Conservation (phyloP, 805 yeast species). For the Spathaspora girioi region DNA sequence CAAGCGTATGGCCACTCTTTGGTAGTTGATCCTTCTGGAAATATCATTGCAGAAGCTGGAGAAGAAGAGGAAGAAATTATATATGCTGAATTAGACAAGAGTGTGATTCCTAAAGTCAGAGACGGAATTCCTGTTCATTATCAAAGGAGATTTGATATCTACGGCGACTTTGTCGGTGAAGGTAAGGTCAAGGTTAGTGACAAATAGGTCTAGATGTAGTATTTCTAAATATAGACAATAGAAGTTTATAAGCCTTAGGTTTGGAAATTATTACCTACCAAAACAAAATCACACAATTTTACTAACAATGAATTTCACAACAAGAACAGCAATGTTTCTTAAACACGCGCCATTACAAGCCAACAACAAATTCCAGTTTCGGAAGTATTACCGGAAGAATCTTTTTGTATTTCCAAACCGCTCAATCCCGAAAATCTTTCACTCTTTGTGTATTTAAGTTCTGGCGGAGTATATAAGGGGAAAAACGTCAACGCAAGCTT, state of each 20-base stretch:
- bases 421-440: background rate
- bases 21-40: slow-evolving; percentile 41
- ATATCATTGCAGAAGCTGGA: slow-evolving; percentile 42
- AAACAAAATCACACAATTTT: background rate
- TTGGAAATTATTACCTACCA: background rate
- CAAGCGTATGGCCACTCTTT: slow-evolving; percentile 46
- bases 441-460: background rate
- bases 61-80: slow-evolving; percentile 44
- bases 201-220: slow-evolving; percentile 9
- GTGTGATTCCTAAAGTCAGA: slow-evolving; percentile 38
- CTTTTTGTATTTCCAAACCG: background rate
- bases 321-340: background rate
- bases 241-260: background rate
- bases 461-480: background rate
- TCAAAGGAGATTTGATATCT: slow-evolving; percentile 41
- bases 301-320: background rate
- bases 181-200: slow-evolving; percentile 28
- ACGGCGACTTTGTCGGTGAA: slow-evolving; percentile 32
- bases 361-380: background rate
- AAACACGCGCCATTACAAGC: too few relatives aligned
- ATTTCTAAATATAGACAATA: background rate
- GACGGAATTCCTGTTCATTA: slow-evolving; percentile 40
- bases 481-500: background rate
- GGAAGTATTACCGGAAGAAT: background rate
- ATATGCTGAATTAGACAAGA: slow-evolving; percentile 38